These are phyloP conservation scores for Cladosporium cucumerinum DNA, from an alignment of 2,329 filamentous ascomycete genomes.

Conservation along the genomic window DNA sequence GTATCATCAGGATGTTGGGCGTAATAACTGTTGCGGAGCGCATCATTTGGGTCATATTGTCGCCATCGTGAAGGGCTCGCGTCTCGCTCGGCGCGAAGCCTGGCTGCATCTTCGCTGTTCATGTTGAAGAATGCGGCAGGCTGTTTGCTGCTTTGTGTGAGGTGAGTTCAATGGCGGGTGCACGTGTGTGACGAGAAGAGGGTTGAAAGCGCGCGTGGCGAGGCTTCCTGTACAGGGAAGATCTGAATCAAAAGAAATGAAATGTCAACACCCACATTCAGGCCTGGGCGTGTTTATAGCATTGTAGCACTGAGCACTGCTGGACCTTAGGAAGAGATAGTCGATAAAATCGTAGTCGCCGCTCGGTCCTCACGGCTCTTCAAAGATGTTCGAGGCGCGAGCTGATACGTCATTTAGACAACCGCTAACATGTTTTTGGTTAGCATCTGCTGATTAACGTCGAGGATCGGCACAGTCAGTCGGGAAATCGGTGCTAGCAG, in stretches of 20 bases:
- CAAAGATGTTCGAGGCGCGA: not conserved
- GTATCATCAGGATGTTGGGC: slow-evolving; percentile 5
- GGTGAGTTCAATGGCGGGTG: not conserved
- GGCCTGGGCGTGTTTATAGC: not conserved
- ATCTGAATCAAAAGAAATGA: not conserved
- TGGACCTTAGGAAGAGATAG: not conserved
- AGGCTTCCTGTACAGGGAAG: not conserved
- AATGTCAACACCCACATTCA: not conserved
- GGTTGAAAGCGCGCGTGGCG: not conserved
- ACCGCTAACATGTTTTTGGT: not conserved
- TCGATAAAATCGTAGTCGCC: not conserved
- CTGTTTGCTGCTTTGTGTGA: not conserved
- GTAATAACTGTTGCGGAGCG: slow-evolving; percentile 1
- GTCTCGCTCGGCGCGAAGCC: slow-evolving; percentile 14
- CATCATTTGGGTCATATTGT: slow-evolving; percentile 15
- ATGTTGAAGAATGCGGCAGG: not conserved
- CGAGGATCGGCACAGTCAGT: not conserved
- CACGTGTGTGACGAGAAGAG: not conserved
- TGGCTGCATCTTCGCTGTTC: slow-evolving; percentile 14
- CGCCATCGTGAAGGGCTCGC: slow-evolving; percentile 14
- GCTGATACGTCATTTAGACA: not conserved
- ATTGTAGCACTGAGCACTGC: not conserved
- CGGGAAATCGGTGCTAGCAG: not conserved
- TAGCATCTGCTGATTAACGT: not conserved
- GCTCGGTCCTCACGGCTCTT: slow-evolving; percentile 1